Conservation (phyloP, 2,329 filamentous ascomycete species). For the Penicillium sp. region DNA sequence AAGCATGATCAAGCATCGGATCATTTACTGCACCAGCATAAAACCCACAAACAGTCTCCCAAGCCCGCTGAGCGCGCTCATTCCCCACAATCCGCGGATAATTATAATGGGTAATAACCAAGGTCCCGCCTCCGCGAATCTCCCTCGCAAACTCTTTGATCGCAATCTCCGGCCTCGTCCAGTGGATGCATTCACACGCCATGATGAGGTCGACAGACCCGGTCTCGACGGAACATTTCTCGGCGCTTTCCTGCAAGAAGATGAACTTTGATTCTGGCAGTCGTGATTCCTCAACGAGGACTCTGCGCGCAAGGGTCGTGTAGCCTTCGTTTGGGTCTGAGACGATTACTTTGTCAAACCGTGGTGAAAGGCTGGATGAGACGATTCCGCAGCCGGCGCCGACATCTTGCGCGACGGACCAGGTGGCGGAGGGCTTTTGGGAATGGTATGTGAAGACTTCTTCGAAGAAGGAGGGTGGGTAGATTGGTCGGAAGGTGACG, state of each 20-base stretch:
- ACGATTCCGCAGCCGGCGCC: constrained; percentile 7
- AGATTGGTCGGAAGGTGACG: constrained; percentile 6
- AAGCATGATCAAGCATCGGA: constrained; percentile 7
- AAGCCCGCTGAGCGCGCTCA: constrained; percentile 4
- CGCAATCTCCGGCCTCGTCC: constrained; percentile 1
- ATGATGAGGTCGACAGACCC: constrained; percentile 1
- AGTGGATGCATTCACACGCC: constrained; percentile 9
- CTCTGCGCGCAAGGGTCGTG: background rate
- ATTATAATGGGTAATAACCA: constrained; percentile 7
- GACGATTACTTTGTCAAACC: constrained; percentile 2
- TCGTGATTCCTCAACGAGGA: background rate
- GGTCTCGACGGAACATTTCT: background rate
- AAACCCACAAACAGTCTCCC: background rate
- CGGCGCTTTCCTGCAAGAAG: constrained; percentile 4
- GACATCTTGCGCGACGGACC: constrained; percentile 4
- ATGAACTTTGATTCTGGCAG: background rate
- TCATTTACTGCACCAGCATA: background rate
- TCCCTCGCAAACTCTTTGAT: constrained; percentile 2
- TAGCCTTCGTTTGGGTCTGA: constrained; percentile 8
- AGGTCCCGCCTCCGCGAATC: background rate
- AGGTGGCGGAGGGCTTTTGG: background rate
- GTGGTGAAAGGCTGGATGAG: background rate
- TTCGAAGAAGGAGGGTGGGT: constrained; percentile 5
- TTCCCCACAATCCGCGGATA: constrained; percentile 2
- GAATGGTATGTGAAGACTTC: constrained; percentile 3